Conservation (phyloP, 2,329 filamentous ascomycete genomes). For the Geosmithia morbida region DNA sequence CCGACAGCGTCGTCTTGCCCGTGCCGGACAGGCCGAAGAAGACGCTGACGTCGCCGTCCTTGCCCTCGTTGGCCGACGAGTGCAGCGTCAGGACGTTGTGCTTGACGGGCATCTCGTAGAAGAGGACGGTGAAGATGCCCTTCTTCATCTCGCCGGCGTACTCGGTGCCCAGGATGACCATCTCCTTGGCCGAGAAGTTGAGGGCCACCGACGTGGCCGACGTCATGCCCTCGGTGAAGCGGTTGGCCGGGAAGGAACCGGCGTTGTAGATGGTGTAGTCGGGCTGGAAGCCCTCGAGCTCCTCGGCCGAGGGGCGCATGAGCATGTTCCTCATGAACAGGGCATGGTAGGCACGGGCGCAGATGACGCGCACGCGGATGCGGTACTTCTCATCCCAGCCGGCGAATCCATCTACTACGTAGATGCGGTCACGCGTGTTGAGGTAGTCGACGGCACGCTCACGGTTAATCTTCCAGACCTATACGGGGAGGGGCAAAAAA, state of each 20-base stretch:
- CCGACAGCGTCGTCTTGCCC: constrained; percentile 96
- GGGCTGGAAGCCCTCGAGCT: constrained; percentile 94
- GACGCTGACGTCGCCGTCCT: constrained; percentile 88
- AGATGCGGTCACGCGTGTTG: constrained; percentile 97
- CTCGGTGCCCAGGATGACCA: constrained; percentile 98
- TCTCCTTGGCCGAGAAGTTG: constrained; percentile 99
- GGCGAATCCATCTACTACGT: constrained; percentile 92
- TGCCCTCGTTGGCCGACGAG: constrained; percentile 95
- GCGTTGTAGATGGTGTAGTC: constrained; percentile 99
- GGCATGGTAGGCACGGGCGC: constrained; percentile 96
- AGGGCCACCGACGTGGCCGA: constrained; percentile 95
- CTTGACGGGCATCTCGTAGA: constrained; percentile 99
- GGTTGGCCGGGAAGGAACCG: constrained; percentile 94
- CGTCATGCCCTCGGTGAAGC: constrained; percentile 97
- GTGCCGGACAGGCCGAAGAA: constrained; percentile 99
- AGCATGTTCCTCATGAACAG: constrained; percentile 99
- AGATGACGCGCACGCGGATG: constrained; percentile 94
- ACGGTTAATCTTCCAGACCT: constrained; percentile 99
- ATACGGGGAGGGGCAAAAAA: constrained; percentile 1
- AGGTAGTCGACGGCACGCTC: constrained; percentile 98
- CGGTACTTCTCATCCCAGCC: constrained; percentile 98
- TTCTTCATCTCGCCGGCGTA: constrained; percentile 82
- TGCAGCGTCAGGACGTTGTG: constrained; percentile 97
- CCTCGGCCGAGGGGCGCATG: constrained; percentile 79
- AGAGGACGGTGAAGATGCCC: constrained; percentile 96